These are phyloP conservation scores for Ascosphaera aggregata DNA, from an alignment of 2,329 filamentous ascomycete genomes.

Conservation along the genomic window DNA sequence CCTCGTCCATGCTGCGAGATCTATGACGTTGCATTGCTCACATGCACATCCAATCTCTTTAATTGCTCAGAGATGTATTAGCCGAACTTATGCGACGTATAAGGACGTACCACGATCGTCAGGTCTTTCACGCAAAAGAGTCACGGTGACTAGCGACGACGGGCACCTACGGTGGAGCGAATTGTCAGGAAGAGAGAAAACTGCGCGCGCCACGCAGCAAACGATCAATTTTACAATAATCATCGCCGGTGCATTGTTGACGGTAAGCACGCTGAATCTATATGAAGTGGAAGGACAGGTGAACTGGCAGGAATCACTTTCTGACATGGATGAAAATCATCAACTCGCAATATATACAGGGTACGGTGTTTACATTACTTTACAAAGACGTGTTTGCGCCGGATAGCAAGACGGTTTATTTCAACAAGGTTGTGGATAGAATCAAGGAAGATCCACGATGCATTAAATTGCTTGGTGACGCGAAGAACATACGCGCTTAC, in stretches of 20 bases:
- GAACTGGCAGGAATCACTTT: background rate
- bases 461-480: slow-evolving; percentile 48
- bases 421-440: slow-evolving; percentile 64
- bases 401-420: slow-evolving; percentile 66
- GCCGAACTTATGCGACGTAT: no score
- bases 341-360: slow-evolving; percentile 26
- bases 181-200: slow-evolving; percentile 54
- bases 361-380: slow-evolving; percentile 53
- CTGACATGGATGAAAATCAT: slow-evolving; percentile 3
- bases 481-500: slow-evolving; percentile 52
- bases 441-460: slow-evolving; percentile 53
- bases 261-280: slow-evolving; percentile 30
- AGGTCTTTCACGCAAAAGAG: slow-evolving; percentile 41
- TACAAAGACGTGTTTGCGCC: slow-evolving; percentile 66
- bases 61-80: no score
- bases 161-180: slow-evolving; percentile 62
- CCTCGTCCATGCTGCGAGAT: no score
- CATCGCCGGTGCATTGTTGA: slow-evolving; percentile 48
- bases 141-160: slow-evolving; percentile 72
- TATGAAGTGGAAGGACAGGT: no score
- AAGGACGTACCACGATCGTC: no score
- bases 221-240: slow-evolving; percentile 71
- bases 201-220: slow-evolving; percentile 67
- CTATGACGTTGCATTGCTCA: no score
- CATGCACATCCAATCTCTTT: no score